Evolutionary conservation across 2,329 filamentous ascomycete species (phyloP), one percentile per base, ranked within the genome.

Genomic region (Calonectria hawksworthii): DNA sequence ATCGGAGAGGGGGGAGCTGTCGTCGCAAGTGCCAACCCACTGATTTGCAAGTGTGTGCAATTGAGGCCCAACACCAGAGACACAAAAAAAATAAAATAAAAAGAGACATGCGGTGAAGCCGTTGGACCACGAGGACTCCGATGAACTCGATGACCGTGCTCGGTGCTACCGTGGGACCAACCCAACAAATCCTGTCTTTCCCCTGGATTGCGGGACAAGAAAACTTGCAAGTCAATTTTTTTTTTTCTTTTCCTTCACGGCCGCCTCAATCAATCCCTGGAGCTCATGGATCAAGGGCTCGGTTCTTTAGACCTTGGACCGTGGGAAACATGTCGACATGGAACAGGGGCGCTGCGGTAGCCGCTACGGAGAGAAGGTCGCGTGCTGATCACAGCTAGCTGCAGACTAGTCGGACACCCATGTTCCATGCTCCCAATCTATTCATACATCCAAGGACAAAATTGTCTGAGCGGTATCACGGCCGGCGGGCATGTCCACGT

Each of bases 81-180:
- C 47, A n/a, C n/a, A n/a, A n/a, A n/a, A n/a, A n/a, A n/a, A n/a
- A n/a, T n/a, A n/a, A 47, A 47, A 23, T 38, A 26, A 59, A n/a
- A 36, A 65, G 26, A 71, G 47, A 71, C 47, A 71, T 72, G 70
- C 70, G 70, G 70, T 72, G 70, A 72, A 61, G 70, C 63, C 51
- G 47, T 52, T 72, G 50, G 63, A 72, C 30, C 47, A 64, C 68
- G 47, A 65, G 32, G 44, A 16, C 56, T 36, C 63, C 50, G 63
- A 51, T n/a, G 70, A 72, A 61, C 70, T 44, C 38, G 63, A 61
- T 61, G 63, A 51, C 70, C 70, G 52, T 72, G 70, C 63, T 67
- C 41, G 50, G 68, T 71, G 59, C 34, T 65, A 54, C 68, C 47
- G 56, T 70, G 68, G 32, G 68, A 71, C 68, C 36, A 23, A 63